Evolutionary conservation across 768 basidiomycete species (phyloP).

Genomic region (Hygrophorus russula): DNA sequence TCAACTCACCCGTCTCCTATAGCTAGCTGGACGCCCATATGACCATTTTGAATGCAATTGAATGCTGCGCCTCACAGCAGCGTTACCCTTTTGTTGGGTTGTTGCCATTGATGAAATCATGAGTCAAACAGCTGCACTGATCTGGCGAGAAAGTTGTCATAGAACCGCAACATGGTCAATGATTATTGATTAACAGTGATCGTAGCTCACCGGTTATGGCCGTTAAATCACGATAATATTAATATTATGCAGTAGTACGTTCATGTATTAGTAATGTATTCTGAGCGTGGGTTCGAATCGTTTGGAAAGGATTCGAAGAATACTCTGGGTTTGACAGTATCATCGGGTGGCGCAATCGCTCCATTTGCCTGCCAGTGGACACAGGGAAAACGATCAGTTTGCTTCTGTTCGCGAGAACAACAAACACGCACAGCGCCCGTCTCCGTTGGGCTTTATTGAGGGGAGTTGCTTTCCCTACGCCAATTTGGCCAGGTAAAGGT

Average conservation of each 20-base stretch:
- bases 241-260: slow-evolving; percentile 7
- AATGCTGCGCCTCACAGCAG: slow-evolving; percentile 1
- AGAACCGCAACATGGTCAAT: background rate
- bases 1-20: slow-evolving; percentile 7
- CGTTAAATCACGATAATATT: background rate
- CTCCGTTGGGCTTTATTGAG: slow-evolving; percentile 57
- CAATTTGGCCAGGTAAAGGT: slow-evolving; percentile 44
- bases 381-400: slow-evolving; percentile 1
- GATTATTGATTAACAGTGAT: slow-evolving; percentile 6
- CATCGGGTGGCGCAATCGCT: slow-evolving; percentile 58
- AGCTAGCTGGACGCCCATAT: too few relatives aligned
- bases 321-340: slow-evolving; percentile 59
- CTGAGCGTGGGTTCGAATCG: slow-evolving; percentile 68
- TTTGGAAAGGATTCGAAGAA: slow-evolving; percentile 59
- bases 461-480: slow-evolving; percentile 48
- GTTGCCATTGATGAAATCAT: slow-evolving; percentile 5
- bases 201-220: background rate
- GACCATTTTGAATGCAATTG: slow-evolving; percentile 8
- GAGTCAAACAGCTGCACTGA: background rate
- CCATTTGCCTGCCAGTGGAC: slow-evolving; percentile 37
- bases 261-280: slow-evolving; percentile 60
- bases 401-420: slow-evolving; percentile 2
- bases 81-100: slow-evolving; percentile 24
- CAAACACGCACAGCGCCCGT: slow-evolving; percentile 46
- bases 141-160: too few relatives aligned